Conservation (phyloP, 768 basidiomycete species). For the Scleroderma bovista region DNA sequence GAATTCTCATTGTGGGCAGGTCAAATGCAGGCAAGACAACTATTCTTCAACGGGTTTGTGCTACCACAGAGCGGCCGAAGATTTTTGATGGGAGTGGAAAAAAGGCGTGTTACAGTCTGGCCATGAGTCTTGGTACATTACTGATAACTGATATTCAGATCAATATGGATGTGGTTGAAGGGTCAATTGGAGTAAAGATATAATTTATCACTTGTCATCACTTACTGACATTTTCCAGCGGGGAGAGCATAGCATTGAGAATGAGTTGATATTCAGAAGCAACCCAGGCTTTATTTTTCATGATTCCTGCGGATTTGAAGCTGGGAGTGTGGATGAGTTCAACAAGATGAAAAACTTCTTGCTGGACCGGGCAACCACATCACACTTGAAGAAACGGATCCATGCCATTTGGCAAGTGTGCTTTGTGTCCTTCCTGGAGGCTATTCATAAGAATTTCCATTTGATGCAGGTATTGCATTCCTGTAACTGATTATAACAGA, state of each 20-base stretch:
- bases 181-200: not conserved
- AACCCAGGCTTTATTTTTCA: too few relatives aligned
- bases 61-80: conserved; percentile 27
- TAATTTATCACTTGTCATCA: not conserved
- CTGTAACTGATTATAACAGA: conserved; percentile 19
- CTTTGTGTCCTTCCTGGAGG: not conserved
- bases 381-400: not conserved
- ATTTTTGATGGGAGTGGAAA: conserved; percentile 18
- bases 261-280: conserved; percentile 12
- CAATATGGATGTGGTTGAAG: not conserved
- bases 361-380: not conserved
- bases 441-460: too few relatives aligned
- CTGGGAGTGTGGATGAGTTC: not conserved
- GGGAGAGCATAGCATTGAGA: conserved; percentile 31
- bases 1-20: conserved; percentile 36
- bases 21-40: conserved; percentile 40
- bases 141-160: conserved; percentile 1
- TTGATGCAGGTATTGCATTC: not conserved
- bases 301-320: not conserved
- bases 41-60: conserved; percentile 33
- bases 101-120: conserved; percentile 6
- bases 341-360: not conserved
- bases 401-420: conserved; percentile 1
- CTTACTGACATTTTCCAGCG: not conserved
- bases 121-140: not conserved